Percentiles rank a stretch among this genome's conserved stretches.
Evolutionary conservation across 1,139 yeast species (phyloP).

Genomic region (Hyphopichia wangnamkhiaoensis): DNA sequence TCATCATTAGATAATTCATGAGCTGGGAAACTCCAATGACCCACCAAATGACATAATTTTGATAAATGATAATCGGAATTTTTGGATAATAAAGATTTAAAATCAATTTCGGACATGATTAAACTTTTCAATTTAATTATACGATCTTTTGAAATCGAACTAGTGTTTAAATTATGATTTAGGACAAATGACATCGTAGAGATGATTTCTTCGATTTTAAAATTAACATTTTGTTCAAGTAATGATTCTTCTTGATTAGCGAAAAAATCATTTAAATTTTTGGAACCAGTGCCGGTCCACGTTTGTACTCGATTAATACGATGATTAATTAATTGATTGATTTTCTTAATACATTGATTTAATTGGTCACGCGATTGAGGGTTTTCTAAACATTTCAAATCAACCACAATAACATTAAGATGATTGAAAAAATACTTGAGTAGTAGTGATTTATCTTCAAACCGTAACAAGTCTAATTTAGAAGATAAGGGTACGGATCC

Average conservation of each 20-base stretch:
- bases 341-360: slow-evolving; percentile 16
- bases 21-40: slow-evolving; percentile 65
- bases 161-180: slow-evolving; percentile 24
- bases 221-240: slow-evolving; percentile 14
- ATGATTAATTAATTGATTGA: slow-evolving; percentile 27
- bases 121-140: slow-evolving; percentile 26
- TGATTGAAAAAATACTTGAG: slow-evolving; percentile 45
- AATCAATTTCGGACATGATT: slow-evolving; percentile 42
- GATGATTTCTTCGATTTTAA: slow-evolving; percentile 24
- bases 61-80: slow-evolving; percentile 25
- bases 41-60: slow-evolving; percentile 39
- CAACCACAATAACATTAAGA: slow-evolving; percentile 37
- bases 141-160: slow-evolving; percentile 20
- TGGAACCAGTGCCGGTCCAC: slow-evolving; percentile 54
- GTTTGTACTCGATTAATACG: slow-evolving; percentile 53
- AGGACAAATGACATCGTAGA: slow-evolving; percentile 38
- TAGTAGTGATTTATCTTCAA: slow-evolving; percentile 31
- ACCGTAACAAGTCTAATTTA: slow-evolving; percentile 21
- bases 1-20: slow-evolving; percentile 71
- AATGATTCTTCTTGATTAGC: slow-evolving; percentile 7
- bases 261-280: slow-evolving; percentile 28
- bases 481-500: slow-evolving; percentile 6
- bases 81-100: slow-evolving; percentile 29
- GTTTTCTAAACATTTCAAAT: slow-evolving; percentile 19
- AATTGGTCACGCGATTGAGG: too few species aligned